Base-by-base conservation (phyloP, 495 filamentous ascomycete species). In the Daldinia bambusicola region DNA sequence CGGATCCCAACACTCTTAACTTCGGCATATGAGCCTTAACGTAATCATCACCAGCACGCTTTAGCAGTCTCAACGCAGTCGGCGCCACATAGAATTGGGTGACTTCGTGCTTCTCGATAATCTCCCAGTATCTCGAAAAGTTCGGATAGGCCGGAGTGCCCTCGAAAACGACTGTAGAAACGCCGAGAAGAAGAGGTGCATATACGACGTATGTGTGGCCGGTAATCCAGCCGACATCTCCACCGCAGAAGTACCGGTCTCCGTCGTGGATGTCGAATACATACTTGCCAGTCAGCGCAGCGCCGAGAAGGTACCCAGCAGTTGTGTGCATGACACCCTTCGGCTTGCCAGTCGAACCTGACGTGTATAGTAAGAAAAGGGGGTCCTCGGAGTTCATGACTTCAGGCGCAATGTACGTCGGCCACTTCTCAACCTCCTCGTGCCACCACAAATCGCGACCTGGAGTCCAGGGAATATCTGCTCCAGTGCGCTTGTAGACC, bases 171-270 rank as follows among this genome's bases (percentile, higher is more conserved):
- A 99, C 92, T 3, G 95, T 98, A 26, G 95, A 87, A 68, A 97
- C 90, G 83, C 95, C 95, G 43, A 98, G 86, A 4, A 99, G 84
- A 48, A 99, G 86, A 61, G 95, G 95, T 10, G 95, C 93, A 76
- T 99, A 99, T 32, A 99, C 95, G 55, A 97, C 95, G 76, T 99
- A 99, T 52, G 95, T 97, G 82, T 99, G 95, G n/a, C 95, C 95
- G 51, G 96, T 98, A 77, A 99, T 98, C 95, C 95, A 99, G 72
- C 95, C 95, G 57, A 99, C 94, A 77, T 99, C 95, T 79, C 96
- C 96, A 79, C 93, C 95, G 74, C 95, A 98, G 88, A 98, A 98
- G 85, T 94, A 98, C 61, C 86, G 87, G 80, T 99, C 95, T 57
- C 89, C 89, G 53, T 94, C 90, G 72, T 99, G 95, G 70, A 99